Percentiles rank a stretch among this genome's conserved stretches.
phyloP scores from a whole-genome alignment of 2,329 filamentous ascomycete genomes.

The Erysiphe neolycopersici region DNA sequence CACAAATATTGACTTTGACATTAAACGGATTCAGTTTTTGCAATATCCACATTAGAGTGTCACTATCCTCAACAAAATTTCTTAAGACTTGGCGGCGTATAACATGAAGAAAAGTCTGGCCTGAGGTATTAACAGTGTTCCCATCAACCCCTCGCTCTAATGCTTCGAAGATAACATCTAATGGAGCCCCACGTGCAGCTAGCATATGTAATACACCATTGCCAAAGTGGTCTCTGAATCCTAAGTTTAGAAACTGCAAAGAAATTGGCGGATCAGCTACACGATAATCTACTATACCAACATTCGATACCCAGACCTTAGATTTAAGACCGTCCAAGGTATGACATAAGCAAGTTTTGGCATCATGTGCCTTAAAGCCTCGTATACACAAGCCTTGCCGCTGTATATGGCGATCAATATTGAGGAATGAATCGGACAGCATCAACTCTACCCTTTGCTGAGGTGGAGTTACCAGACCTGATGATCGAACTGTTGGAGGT shows the following conservation, averaged over 20 bases:
- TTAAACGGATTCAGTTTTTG: conserved; percentile 2
- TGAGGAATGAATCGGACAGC: conserved; percentile 1
- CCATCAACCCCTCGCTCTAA: conserved; percentile 2
- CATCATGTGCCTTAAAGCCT: conserved; percentile 1
- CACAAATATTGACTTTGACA: conserved; percentile 2
- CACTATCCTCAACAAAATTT: conserved; percentile 1
- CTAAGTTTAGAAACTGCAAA: conserved; percentile 1
- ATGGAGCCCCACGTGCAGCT: conserved; percentile 3
- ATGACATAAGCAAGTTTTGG: conserved; percentile 1
- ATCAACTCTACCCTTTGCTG: background rate
- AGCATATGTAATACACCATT: conserved; percentile 17
- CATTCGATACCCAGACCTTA: conserved; percentile 1
- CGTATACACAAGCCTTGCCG: conserved; percentile 2
- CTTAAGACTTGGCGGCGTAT: conserved; percentile 1
- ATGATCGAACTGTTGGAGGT: background rate
- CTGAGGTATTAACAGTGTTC: conserved; percentile 14
- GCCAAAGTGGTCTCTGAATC: conserved; percentile 14
- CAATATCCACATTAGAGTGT: conserved; percentile 1
- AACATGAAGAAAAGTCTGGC: conserved; percentile 5
- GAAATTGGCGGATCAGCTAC: conserved; percentile 1
- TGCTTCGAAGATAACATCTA: conserved; percentile 2
- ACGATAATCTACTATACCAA: conserved; percentile 1
- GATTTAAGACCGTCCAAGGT: background rate
- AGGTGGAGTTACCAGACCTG: background rate
- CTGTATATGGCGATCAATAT: conserved; percentile 1